phyloP scores from a whole-genome alignment of 2,329 filamentous ascomycete genomes.

The Fusarium bactridioides region DNA sequence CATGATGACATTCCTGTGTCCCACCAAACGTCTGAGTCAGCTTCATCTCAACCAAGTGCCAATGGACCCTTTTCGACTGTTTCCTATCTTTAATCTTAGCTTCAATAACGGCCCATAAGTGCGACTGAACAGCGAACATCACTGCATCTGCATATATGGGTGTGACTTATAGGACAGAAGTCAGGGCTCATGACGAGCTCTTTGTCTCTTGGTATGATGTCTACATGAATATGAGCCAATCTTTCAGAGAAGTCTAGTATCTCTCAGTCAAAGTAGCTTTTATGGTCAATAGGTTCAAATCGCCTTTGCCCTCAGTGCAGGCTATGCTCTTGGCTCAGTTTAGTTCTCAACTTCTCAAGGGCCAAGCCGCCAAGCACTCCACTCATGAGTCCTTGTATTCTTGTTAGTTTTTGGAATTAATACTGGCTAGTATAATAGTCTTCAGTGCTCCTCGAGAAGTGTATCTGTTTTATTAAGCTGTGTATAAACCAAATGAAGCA shows the following conservation, averaged over 20 bases:
- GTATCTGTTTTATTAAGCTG: fast-evolving
- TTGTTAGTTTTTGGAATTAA: fast-evolving
- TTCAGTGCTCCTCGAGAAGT: fast-evolving
- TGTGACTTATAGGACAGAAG: fast-evolving
- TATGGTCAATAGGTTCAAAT: fast-evolving
- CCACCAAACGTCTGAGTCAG: no score
- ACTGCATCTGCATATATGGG: fast-evolving
- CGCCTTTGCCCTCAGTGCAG: no score
- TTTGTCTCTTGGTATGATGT: background rate
- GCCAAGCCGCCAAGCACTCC: background rate
- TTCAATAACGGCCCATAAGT: fast-evolving
- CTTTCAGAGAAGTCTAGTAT: fast-evolving
- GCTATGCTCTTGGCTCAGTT: background rate
- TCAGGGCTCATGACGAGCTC: background rate
- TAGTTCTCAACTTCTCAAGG: background rate
- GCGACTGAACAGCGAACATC: fast-evolving
- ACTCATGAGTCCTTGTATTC: background rate
- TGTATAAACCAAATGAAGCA: background rate
- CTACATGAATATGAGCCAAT: fast-evolving
- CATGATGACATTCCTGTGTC: background rate
- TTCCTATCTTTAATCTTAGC: fast-evolving
- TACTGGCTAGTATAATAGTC: fast-evolving
- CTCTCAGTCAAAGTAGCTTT: fast-evolving
- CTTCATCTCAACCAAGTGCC: background rate
- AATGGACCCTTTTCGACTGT: fast-evolving